Conservation (phyloP, 2,329 filamentous ascomycete genomes). For the Botrytis cinerea region DNA sequence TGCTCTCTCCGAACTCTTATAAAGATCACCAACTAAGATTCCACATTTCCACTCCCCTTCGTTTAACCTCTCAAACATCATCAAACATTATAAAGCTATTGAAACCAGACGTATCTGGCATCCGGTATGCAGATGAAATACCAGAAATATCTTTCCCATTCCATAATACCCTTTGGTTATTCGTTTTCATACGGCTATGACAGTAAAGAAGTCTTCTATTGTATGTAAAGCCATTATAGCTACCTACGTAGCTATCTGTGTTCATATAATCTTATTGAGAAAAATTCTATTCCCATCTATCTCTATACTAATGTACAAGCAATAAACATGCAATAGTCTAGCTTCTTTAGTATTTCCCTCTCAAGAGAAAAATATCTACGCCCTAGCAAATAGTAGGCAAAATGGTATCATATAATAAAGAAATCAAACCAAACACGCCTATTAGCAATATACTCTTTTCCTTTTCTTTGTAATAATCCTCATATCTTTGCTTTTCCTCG, state of each 20-base stretch:
- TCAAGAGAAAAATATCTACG: no score
- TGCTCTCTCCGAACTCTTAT: not conserved
- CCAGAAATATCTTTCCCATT: not conserved
- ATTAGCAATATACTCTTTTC: no score
- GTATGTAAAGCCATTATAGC: not conserved
- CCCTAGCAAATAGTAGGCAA: not conserved
- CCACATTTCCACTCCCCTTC: not conserved
- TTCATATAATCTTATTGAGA: not conserved
- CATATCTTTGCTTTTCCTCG: not conserved
- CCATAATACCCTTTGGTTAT: no score
- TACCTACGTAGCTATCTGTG: not conserved
- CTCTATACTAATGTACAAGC: not conserved
- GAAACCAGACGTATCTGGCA: not conserved
- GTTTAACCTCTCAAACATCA: not conserved
- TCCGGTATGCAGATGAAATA: accelerated
- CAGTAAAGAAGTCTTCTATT: not conserved
- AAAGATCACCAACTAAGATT: not conserved
- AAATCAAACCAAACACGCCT: slow-evolving; percentile 6
- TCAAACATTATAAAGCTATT: not conserved
- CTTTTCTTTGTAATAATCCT: not conserved
- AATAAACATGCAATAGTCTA: not conserved
- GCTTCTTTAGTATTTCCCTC: no score
- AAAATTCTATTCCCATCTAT: not conserved
- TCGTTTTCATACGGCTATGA: not conserved
- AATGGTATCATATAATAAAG: slow-evolving; percentile 4